Evolutionary conservation across 176 grass and related monocot genomes (phyloP), one percentile per base, ranked within the genome.

Genomic region (Carex littledalei): DNA sequence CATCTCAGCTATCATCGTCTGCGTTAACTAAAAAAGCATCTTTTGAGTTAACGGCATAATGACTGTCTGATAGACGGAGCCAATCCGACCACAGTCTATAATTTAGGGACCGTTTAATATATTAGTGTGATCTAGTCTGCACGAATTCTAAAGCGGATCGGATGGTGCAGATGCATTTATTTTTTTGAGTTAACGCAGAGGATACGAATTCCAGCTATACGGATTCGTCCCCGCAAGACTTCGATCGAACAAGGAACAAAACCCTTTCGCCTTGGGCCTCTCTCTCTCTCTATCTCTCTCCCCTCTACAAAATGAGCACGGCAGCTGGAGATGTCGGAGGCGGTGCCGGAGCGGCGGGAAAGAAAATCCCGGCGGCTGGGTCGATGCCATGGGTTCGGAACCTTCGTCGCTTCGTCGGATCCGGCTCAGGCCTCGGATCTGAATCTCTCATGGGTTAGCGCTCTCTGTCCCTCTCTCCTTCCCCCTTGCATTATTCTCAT

Each of bases 311-410:
- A 74, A 98, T 98, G 96, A 95, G 90, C 92, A 87, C 80, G 20
- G 86, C 85, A 67, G 85, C 89, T 39, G 89, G 71, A 58, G 90
- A 91, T 72, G 90, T 87, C 59, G 84, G 80, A 72, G 78, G 61
- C 45, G 85, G 66, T 24, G 65, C 87, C 1, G 94, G 87, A 26
- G 31, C 86, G 3, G 84, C 86, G 0, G 86, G 84, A 26, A 90
- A 91, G 87, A 89, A 91, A 88, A 95, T 98, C 86, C 96, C 95
- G 31, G 88, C 87, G 32, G 93, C 93, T 14, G 94, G 93, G 1
- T 98, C 96, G 55, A 95, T 94, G 96, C 93, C 90, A 4, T 98
- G 93, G 96, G 96, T 95, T 67, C 89, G 93, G 69, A 98, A 98
- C 81, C 93, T 98, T 77, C 93, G 96, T 63, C 93, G 88, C 56